Base-by-base conservation (phyloP, 345 rosid genomes). In the Euphorbia tirucalli region DNA sequence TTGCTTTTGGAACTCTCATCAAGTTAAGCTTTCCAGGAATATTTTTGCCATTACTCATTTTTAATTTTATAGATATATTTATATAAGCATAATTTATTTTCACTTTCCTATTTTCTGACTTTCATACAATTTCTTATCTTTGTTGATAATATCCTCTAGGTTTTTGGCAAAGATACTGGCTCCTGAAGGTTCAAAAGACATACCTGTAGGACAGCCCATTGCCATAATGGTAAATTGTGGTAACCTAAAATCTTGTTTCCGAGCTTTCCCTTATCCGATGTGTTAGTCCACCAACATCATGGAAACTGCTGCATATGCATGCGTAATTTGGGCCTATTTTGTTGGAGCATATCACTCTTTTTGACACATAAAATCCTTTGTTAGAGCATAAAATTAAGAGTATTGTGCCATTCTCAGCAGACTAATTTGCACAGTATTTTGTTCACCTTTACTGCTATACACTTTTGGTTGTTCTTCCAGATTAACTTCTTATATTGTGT, bases 171-270 rank as follows among this genome's bases (percentile, higher is more conserved):
- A 90, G 87, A 87, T 92, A 72, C 68, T 94, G 75, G 86, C 81
- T 52, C 86, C 92, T 62, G 97, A 92, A 71, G 98, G 98, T 75
- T 82, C 98, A 54, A 94, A 92, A 83, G 96, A 94, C 80, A 87
- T 89, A 61, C 87, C 95, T 77, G 92, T 94, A 35, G 95, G 96
- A 76, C 91, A 86, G 70, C 87, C 98, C 30, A 94, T 94, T 79
- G 95, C 95, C 56, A 80, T 94, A 77, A 87, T 80, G 86, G 98
- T 94, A 89, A 80, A 77, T 61, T 48, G 24, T 72, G 62, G 44
- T n/a, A 19, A 31, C 16, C 44, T 55, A 18, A 41, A 61, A 18
- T n/a, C 41, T 70, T 65, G 46, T 30, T 70, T 70, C 61, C 19
- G 25, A 31, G 41, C 19, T 39, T 39, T 39, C 2, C 37, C 31